Percentiles rank a stretch among this genome's conserved stretches.
These are phyloP conservation scores for Cyberlindnera mycetangii DNA, from an alignment of 805 yeast species.

Conservation along the genomic window DNA sequence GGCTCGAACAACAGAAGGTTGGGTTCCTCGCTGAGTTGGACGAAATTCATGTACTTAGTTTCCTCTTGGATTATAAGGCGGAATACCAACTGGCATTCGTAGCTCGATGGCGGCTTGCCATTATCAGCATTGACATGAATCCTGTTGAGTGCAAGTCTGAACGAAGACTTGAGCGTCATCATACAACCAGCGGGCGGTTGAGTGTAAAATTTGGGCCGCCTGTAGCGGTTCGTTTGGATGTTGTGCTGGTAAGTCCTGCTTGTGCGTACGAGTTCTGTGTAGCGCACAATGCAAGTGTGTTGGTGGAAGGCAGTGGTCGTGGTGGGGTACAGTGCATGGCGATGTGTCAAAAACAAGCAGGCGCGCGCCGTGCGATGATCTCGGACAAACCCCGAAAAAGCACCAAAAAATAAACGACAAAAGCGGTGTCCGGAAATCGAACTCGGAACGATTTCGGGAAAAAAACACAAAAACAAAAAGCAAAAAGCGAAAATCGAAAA, in stretches of 20 bases:
- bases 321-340: neutral
- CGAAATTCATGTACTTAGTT: conserved; percentile 24
- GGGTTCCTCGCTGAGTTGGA: conserved; percentile 3
- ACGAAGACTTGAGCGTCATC: conserved; percentile 21
- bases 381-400: neutral
- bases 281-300: neutral
- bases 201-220: neutral
- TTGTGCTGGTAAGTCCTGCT: neutral
- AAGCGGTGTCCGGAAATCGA: neutral
- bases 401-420: neutral
- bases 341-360: neutral
- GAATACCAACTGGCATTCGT: conserved; percentile 11
- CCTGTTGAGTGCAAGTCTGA: conserved; percentile 20
- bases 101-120: neutral
- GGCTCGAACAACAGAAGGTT: conserved; percentile 10
- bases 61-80: conserved; percentile 18
- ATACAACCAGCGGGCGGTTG: conserved; percentile 1
- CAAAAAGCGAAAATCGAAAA: too few species aligned
- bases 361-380: neutral
- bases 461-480: neutral
- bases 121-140: conserved; percentile 14
- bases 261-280: neutral
- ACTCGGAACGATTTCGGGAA: neutral
- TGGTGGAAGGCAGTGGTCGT: neutral
- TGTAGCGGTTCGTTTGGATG: neutral